Base-by-base conservation (phyloP, 345 rosid species). In the Lagerstroemia speciosa region DNA sequence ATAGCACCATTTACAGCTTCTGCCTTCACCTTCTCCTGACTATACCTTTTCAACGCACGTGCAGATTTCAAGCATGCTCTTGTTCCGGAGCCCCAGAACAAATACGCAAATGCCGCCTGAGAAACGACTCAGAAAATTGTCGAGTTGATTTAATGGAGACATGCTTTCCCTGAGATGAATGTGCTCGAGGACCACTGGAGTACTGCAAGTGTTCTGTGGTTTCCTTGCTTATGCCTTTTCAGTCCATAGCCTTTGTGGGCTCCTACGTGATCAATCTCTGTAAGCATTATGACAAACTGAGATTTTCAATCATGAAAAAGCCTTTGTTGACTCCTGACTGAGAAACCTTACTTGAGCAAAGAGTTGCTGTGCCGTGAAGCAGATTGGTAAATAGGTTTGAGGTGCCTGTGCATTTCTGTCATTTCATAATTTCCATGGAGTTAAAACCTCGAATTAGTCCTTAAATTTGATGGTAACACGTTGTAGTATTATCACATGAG, bases 81-180 rank as follows among this genome's bases (percentile, higher is more conserved):
- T 67, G 97, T 91, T 74, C 94, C 89, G 34, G 98, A 91, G 74
- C 98, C 98, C 0, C 92, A 88, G 27, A 93, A 93, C 72, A 93
- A 93, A 82, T 84, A 69, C 0, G 98, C 98, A 33, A 81, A 66
- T 68, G 30, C 17, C 2, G 89, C 91, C 10, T n/a, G 96, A 85
- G 67, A 85, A 79, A 76, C 79, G 98, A 75, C 86, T 93, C 17
- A 75, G 84, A 53, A 85, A 87, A 78, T 71, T 74, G 77, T 75
- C 82, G 80, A 77, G 83, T 62, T 89, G 82, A 83, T 46, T 9
- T 11, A 17, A 24, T 30, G 0, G 24, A 5, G 24, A 24, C 60
- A 53, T 5, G 14, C 60, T 53, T 53, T 53, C 29, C 29, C 29
- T 1, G 30, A 53, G 24, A 53, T 48, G 24, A 48, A 48, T 3